phyloP scores from a whole-genome alignment of 306 rosid species.

The Lagenaria siceraria region DNA sequence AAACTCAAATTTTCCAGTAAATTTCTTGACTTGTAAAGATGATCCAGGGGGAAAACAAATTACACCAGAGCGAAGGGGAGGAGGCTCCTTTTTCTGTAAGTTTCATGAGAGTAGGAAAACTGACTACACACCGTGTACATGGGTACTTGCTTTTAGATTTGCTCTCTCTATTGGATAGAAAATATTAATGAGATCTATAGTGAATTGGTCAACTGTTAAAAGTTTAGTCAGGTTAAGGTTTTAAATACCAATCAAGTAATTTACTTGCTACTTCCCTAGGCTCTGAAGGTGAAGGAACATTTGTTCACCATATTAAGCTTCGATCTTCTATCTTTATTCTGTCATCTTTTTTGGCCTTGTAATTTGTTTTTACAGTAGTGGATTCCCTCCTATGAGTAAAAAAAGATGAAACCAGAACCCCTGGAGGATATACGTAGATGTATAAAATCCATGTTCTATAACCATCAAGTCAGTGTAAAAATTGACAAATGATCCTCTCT shows the following conservation, averaged over 20 bases:
- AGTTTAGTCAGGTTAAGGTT: neutral
- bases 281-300: neutral
- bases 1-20: neutral
- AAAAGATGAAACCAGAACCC: neutral
- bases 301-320: neutral
- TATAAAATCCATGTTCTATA: neutral
- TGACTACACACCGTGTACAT: neutral
- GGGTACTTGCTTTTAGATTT: neutral
- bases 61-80: neutral
- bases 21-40: neutral
- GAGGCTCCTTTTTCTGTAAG: neutral
- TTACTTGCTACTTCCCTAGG: neutral
- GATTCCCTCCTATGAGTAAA: neutral
- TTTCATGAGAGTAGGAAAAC: neutral
- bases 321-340: neutral
- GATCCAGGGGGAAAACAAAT: neutral
- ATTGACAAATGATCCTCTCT: constrained; percentile 1
- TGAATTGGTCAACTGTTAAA: neutral
- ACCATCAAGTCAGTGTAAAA: constrained; percentile 1
- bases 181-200: neutral
- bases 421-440: neutral
- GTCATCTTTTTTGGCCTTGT: neutral
- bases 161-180: neutral
- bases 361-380: neutral
- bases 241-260: neutral